Evolutionary conservation across 2,329 filamentous ascomycete species (phyloP).

Genomic region (Periconia sp.): DNA sequence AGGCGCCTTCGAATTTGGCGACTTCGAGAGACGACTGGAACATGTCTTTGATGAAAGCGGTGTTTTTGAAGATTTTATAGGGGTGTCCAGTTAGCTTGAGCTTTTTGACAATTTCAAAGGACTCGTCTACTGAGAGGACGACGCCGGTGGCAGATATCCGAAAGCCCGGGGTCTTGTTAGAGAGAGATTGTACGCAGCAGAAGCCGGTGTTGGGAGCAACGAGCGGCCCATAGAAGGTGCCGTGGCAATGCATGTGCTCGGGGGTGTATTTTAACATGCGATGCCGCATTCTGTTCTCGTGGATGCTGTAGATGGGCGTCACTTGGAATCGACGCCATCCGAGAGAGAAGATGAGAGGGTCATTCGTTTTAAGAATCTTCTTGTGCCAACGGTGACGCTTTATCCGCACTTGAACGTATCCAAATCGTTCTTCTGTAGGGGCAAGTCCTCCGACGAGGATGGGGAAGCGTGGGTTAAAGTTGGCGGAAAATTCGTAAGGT

Average conservation of each 20-base stretch:
- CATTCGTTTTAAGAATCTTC: slow-evolving; percentile 97
- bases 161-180: slow-evolving; percentile 83
- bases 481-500: slow-evolving; percentile 82
- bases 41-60: slow-evolving; percentile 98
- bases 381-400: slow-evolving; percentile 99
- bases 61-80: slow-evolving; percentile 99
- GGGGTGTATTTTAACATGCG: slow-evolving; percentile 99
- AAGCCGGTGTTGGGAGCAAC: slow-evolving; percentile 96
- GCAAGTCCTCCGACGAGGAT: slow-evolving; percentile 90
- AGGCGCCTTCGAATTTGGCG: slow-evolving; percentile 95
- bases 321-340: slow-evolving; percentile 96
- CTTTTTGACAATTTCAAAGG: slow-evolving; percentile 98
- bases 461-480: slow-evolving; percentile 80
- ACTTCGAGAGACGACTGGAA: slow-evolving; percentile 92
- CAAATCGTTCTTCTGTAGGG: slow-evolving; percentile 92
- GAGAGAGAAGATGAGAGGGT: slow-evolving; percentile 94
- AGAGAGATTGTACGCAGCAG: slow-evolving; percentile 88
- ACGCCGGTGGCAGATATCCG: slow-evolving; percentile 92
- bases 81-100: slow-evolving; percentile 91
- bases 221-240: slow-evolving; percentile 90
- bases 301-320: slow-evolving; percentile 90
- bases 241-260: slow-evolving; percentile 99
- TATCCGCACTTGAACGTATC: slow-evolving; percentile 92
- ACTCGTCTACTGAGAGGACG: slow-evolving; percentile 91
- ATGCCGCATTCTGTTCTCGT: slow-evolving; percentile 88